A percentile compares a stretch with the other conserved stretches of the same genome.
Conservation (phyloP, 352 stramenopile genomes). For the Globisporangium middletonii region DNA sequence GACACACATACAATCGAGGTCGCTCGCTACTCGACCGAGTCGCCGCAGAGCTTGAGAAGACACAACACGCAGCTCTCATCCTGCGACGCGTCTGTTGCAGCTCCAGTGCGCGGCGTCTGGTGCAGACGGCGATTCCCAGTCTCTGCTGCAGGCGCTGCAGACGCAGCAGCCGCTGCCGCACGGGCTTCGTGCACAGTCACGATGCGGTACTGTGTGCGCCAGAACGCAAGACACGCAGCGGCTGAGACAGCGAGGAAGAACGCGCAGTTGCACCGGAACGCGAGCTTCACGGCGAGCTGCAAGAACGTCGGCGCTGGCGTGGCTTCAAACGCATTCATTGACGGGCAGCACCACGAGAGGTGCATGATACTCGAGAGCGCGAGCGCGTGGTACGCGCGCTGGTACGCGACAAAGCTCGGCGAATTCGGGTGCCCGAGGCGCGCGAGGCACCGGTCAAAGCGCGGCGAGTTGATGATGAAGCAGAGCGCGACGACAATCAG, state of each 20-base stretch:
- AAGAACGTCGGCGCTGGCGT: background rate
- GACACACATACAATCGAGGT: no score
- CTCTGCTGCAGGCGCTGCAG: background rate
- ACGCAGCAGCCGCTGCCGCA: background rate
- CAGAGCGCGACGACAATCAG: conserved; percentile 28
- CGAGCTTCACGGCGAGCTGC: conserved; percentile 7
- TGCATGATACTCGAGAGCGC: conserved; percentile 34
- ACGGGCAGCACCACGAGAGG: conserved; percentile 28
- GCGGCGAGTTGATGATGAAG: conserved; percentile 37
- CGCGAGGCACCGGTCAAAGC: conserved; percentile 28
- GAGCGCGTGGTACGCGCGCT: conserved; percentile 38
- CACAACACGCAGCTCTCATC: conserved; percentile 20
- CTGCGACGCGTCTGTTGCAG: background rate
- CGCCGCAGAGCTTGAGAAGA: conserved; percentile 24
- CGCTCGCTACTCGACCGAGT: background rate
- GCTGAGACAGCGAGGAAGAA: conserved; percentile 18
- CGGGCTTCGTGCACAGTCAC: conserved; percentile 13
- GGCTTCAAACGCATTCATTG: conserved; percentile 8
- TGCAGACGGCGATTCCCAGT: no score
- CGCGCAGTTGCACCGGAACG: conserved; percentile 28
- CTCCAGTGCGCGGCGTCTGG: background rate
- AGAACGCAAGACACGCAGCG: conserved; percentile 27
- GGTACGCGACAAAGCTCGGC: conserved; percentile 28
- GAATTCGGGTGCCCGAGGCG: conserved; percentile 26
- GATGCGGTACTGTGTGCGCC: conserved; percentile 32